Percentiles rank a stretch among this genome's conserved stretches.
These are phyloP conservation scores for Nannizzia gypsea DNA, from an alignment of 2,329 filamentous ascomycete species.

Conservation along the genomic window DNA sequence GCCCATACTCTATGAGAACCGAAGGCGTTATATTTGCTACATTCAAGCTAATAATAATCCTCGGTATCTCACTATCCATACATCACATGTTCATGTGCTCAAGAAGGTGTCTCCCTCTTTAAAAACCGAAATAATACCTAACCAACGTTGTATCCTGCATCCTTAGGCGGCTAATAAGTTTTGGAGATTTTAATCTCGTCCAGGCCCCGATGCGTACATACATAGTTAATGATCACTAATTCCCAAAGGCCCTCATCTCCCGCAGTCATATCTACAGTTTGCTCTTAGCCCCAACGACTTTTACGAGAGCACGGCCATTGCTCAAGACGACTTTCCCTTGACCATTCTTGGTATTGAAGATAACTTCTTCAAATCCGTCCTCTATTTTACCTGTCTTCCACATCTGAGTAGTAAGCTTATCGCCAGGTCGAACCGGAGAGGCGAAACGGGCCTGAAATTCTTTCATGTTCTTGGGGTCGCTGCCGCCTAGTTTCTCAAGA, in stretches of 20 bases:
- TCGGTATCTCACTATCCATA: no score
- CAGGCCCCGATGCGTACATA: not conserved
- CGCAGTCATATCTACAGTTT: constrained; percentile 45
- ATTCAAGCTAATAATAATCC: no score
- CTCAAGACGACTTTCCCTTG: constrained; percentile 75
- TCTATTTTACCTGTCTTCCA: constrained; percentile 59
- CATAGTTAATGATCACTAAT: not conserved
- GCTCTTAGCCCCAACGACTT: constrained; percentile 47
- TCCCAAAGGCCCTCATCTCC: not conserved
- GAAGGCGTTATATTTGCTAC: no score
- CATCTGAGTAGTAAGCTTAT: constrained; percentile 67
- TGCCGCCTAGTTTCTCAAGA: constrained; percentile 59
- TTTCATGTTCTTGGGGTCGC: constrained; percentile 68
- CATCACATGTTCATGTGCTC: no score
- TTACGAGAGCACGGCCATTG: constrained; percentile 74
- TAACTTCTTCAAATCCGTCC: constrained; percentile 65
- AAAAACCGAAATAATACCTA: no score
- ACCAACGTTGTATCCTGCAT: not conserved
- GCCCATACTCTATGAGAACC: no score
- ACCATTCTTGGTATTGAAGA: constrained; percentile 66
- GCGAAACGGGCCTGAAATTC: constrained; percentile 86
- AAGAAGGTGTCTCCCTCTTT: no score
- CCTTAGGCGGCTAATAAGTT: not conserved
- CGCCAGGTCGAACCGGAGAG: constrained; percentile 68
- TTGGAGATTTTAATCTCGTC: not conserved